Evolutionary conservation across 2,329 filamentous ascomycete species (phyloP).

Genomic region (Thelonectria blattea): DNA sequence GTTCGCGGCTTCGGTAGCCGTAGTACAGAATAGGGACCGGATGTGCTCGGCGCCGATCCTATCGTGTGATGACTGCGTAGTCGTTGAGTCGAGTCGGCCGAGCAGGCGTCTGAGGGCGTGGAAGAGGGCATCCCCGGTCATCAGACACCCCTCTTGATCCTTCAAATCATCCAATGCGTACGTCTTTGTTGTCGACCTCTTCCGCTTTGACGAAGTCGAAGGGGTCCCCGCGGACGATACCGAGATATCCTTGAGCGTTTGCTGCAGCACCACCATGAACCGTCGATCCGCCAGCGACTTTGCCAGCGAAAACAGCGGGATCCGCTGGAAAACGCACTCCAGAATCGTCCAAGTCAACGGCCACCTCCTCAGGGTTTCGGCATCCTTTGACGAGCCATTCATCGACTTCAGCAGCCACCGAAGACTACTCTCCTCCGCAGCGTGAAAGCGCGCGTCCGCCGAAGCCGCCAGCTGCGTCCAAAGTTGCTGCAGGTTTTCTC

Average conservation of each 20-base stretch:
- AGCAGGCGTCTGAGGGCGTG: slow-evolving; percentile 53
- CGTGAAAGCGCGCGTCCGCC: slow-evolving; percentile 52
- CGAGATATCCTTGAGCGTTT: slow-evolving; percentile 66
- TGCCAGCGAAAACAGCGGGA: slow-evolving; percentile 73
- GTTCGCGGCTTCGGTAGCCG: slow-evolving; percentile 54
- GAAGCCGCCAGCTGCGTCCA: slow-evolving; percentile 56
- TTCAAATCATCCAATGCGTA: slow-evolving; percentile 52
- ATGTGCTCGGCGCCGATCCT: slow-evolving; percentile 64
- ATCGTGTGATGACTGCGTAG: slow-evolving; percentile 47
- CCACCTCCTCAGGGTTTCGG: slow-evolving; percentile 61
- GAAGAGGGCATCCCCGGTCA: slow-evolving; percentile 56
- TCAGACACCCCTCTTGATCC: slow-evolving; percentile 49
- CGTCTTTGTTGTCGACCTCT: slow-evolving; percentile 46
- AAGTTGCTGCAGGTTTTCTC: slow-evolving; percentile 55
- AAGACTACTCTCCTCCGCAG: slow-evolving; percentile 63
- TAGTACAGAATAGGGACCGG: slow-evolving; percentile 60
- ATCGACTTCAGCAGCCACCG: slow-evolving; percentile 69
- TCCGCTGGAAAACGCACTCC: slow-evolving; percentile 63
- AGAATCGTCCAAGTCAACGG: slow-evolving; percentile 68
- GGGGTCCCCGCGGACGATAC: slow-evolving; percentile 37
- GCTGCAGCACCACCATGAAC: slow-evolving; percentile 70
- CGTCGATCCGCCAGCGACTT: slow-evolving; percentile 73
- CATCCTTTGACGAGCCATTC: slow-evolving; percentile 53
- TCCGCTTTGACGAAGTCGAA: slow-evolving; percentile 50
- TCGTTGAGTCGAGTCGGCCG: slow-evolving; percentile 48